These are phyloP conservation scores for Macrocybe gigantea DNA, from an alignment of 768 basidiomycete genomes.

Conservation along the genomic window DNA sequence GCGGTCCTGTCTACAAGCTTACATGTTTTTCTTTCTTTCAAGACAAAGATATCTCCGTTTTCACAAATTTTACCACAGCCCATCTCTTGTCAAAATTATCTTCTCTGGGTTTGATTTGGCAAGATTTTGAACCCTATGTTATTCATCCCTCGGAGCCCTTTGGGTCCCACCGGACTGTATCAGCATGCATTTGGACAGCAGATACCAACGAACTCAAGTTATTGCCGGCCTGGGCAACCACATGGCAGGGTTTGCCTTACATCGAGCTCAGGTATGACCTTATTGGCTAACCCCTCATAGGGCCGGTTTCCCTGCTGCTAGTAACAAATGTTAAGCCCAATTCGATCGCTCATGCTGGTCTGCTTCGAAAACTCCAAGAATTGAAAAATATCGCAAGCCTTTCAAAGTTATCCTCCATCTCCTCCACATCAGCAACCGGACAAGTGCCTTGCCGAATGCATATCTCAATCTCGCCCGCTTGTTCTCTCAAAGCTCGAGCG, in stretches of 20 bases:
- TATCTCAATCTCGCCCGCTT: conserved; percentile 62
- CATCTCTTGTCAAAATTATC: conserved; percentile 32
- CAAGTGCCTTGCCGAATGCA: conserved; percentile 37
- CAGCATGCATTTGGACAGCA: conserved; percentile 47
- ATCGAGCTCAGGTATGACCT: neutral
- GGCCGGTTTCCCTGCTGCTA: conserved; percentile 36
- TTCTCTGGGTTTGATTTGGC: conserved; percentile 17
- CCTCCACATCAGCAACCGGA: conserved; percentile 32
- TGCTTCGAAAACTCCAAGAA: conserved; percentile 12
- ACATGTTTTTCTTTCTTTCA: conserved; percentile 1
- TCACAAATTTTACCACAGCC: conserved; percentile 17
- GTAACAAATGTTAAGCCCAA: too few relatives aligned
- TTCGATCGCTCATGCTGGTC: too few relatives aligned
- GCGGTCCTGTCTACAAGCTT: neutral
- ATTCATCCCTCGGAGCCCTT: conserved; percentile 14
- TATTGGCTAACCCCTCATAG: conserved; percentile 17
- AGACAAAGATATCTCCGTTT: conserved; percentile 13
- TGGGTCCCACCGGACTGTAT: conserved; percentile 15
- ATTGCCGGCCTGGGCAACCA: conserved; percentile 26
- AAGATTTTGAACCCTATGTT: conserved; percentile 30
- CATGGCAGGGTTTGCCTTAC: conserved; percentile 37
- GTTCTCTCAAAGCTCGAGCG: conserved; percentile 40
- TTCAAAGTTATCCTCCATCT: conserved; percentile 38
- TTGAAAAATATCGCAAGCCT: conserved; percentile 14
- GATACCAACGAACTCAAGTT: conserved; percentile 26